Percentiles rank a stretch among this genome's conserved stretches.
Conservation (phyloP, 805 yeast genomes). For the Myxozyma monticola region DNA sequence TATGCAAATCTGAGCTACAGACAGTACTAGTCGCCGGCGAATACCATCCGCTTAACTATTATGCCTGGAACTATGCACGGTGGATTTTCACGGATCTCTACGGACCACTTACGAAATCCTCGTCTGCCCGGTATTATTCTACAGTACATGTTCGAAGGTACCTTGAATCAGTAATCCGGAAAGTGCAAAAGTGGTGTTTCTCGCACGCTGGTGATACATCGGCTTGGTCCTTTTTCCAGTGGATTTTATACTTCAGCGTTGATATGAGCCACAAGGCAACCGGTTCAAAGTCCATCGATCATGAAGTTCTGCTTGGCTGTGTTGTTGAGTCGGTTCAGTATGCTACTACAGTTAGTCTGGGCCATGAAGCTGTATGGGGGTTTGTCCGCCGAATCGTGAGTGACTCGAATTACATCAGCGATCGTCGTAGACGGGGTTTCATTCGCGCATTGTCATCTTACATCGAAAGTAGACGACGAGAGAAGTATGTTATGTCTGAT, state of each 20-base stretch:
- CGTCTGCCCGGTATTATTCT: constrained; percentile 11
- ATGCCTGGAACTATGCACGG: constrained; percentile 48
- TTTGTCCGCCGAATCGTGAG: constrained; percentile 16
- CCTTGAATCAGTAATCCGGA: constrained; percentile 3
- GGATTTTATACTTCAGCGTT: constrained; percentile 16
- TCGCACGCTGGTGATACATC: constrained; percentile 31
- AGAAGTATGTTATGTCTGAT: constrained; percentile 1
- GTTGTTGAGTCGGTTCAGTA: constrained; percentile 14
- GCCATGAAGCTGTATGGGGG: constrained; percentile 27
- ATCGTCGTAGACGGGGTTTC: constrained; percentile 1
- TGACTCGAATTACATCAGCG: constrained; percentile 14
- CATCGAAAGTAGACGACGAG: constrained; percentile 13
- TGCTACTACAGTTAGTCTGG: constrained; percentile 21
- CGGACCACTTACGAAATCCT: constrained; percentile 1
- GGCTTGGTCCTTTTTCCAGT: constrained; percentile 30
- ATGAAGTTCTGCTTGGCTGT: constrained; percentile 8
- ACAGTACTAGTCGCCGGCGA: constrained; percentile 41
- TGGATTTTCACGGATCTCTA: constrained; percentile 31
- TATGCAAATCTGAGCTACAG: constrained; percentile 29
- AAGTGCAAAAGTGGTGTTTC: constrained; percentile 30
- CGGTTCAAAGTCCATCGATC: constrained; percentile 2
- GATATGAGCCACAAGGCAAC: neutral
- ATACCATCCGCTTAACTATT: constrained; percentile 50
- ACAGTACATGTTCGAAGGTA: constrained; percentile 3
- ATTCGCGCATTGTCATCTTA: constrained; percentile 7